These are phyloP conservation scores for Lagenidium giganteum DNA, from an alignment of 352 stramenopile species.

Conservation along the genomic window DNA sequence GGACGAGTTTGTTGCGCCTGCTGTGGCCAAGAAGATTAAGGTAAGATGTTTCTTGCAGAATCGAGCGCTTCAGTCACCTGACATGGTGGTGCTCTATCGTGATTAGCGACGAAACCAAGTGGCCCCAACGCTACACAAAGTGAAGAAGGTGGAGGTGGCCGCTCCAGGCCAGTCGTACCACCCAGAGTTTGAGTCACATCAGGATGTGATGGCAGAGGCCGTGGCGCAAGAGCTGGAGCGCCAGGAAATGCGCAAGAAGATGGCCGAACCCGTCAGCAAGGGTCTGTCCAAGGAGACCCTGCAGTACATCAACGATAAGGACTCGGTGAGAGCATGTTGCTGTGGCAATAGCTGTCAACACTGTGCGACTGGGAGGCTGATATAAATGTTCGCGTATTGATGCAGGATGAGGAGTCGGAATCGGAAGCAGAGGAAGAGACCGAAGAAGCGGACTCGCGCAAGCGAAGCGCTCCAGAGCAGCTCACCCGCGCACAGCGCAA, in stretches of 20 bases:
- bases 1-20: slow-evolving; percentile 59
- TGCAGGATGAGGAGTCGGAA: slow-evolving; percentile 24
- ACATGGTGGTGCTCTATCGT: no score
- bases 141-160: slow-evolving; percentile 72
- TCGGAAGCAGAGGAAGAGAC: no score
- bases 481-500: slow-evolving; percentile 72
- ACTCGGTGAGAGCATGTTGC: no score
- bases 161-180: slow-evolving; percentile 81
- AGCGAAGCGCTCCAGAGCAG: slow-evolving; percentile 41
- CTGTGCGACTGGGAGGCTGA: not conserved
- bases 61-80: no score
- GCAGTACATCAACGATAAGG: slow-evolving; percentile 69
- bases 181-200: slow-evolving; percentile 74
- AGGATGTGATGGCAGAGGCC: slow-evolving; percentile 72
- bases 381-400: not conserved
- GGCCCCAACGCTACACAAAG: slow-evolving; percentile 57
- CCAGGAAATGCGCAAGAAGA: slow-evolving; percentile 35
- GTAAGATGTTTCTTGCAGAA: slow-evolving; percentile 9
- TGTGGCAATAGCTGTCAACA: no score
- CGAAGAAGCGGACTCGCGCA: slow-evolving; percentile 30
- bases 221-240: slow-evolving; percentile 68
- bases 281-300: slow-evolving; percentile 78
- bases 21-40: slow-evolving; percentile 52
- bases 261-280: slow-evolving; percentile 34
- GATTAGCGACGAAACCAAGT: slow-evolving; percentile 33